Conservation (phyloP, 176 grass and related monocot genomes). For the Thalia dealbata region DNA sequence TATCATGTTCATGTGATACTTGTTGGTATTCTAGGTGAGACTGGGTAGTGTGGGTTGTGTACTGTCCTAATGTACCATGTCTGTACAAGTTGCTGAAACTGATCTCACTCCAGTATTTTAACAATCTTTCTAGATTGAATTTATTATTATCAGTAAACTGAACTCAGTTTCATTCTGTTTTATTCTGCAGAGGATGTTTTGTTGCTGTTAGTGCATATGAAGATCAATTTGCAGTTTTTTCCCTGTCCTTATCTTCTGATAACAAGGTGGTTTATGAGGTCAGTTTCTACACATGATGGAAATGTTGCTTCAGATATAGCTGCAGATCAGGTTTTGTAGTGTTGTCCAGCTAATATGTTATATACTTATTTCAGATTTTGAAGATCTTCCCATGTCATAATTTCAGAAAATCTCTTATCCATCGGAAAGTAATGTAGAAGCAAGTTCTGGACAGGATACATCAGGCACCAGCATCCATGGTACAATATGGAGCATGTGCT, state of each 20-base stretch:
- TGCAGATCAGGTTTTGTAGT: conserved; percentile 6
- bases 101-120: too few relatives aligned
- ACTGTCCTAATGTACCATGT: too few relatives aligned
- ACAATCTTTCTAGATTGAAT: too few relatives aligned
- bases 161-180: conserved; percentile 7
- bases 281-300: conserved; percentile 28
- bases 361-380: conserved; percentile 78
- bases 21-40: too few relatives aligned
- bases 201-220: conserved; percentile 88
- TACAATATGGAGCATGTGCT: conserved; percentile 98
- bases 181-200: conserved; percentile 55
- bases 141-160: not conserved
- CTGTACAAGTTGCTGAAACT: too few relatives aligned
- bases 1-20: too few relatives aligned
- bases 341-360: conserved; percentile 62
- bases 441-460: conserved; percentile 27
- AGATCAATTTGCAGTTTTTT: conserved; percentile 67
- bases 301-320: not conserved
- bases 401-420: conserved; percentile 99
- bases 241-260: conserved; percentile 37
- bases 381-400: conserved; percentile 84
- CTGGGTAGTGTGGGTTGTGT: too few relatives aligned
- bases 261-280: conserved; percentile 63
- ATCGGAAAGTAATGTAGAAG: conserved; percentile 64
- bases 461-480: conserved; percentile 36